A percentile compares a stretch with the other conserved stretches of the same genome.
phyloP scores from a whole-genome alignment of 2,329 filamentous ascomycete species.

The Aureobasidium sp. region DNA sequence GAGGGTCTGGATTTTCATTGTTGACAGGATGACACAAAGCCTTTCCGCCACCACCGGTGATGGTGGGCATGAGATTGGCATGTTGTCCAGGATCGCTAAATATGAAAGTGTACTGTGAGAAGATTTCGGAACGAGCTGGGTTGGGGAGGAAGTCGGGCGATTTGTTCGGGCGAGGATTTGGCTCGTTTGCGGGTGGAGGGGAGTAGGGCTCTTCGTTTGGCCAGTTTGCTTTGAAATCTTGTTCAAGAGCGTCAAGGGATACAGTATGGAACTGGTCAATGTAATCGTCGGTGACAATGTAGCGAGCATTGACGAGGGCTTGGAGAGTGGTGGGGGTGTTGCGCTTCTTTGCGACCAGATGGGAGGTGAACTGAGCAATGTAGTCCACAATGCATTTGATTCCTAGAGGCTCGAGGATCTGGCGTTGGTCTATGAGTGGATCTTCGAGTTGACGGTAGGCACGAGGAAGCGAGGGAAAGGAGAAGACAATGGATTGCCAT shows the following conservation, averaged over 20 bases:
- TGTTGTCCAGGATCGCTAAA: slow-evolving; percentile 74
- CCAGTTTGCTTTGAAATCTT: slow-evolving; percentile 73
- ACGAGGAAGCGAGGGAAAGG: slow-evolving; percentile 67
- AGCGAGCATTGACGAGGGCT: slow-evolving; percentile 72
- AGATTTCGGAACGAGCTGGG: slow-evolving; percentile 58
- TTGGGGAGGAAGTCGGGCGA: slow-evolving; percentile 69
- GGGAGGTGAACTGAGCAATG: slow-evolving; percentile 63
- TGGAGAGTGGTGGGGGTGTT: slow-evolving; percentile 85
- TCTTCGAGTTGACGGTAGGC: slow-evolving; percentile 40
- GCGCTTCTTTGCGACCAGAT: slow-evolving; percentile 80
- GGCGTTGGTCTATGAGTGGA: slow-evolving; percentile 54
- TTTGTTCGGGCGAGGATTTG: slow-evolving; percentile 47
- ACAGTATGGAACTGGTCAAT: slow-evolving; percentile 38
- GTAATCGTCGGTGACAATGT: slow-evolving; percentile 67
- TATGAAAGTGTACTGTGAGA: slow-evolving; percentile 81
- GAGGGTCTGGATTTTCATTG: slow-evolving; percentile 52
- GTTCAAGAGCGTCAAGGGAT: slow-evolving; percentile 51
- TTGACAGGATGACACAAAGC: slow-evolving; percentile 60
- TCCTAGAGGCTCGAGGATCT: slow-evolving; percentile 72
- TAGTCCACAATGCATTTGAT: slow-evolving; percentile 78
- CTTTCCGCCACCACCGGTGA: slow-evolving; percentile 78
- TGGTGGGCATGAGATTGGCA: slow-evolving; percentile 63
- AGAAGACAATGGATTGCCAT: slow-evolving; percentile 76
- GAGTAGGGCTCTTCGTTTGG: slow-evolving; percentile 66
- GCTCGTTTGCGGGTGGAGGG: slow-evolving; percentile 69